phyloP scores from a whole-genome alignment of 164 flowering plant genomes.

The Nymphaea thermarum region DNA sequence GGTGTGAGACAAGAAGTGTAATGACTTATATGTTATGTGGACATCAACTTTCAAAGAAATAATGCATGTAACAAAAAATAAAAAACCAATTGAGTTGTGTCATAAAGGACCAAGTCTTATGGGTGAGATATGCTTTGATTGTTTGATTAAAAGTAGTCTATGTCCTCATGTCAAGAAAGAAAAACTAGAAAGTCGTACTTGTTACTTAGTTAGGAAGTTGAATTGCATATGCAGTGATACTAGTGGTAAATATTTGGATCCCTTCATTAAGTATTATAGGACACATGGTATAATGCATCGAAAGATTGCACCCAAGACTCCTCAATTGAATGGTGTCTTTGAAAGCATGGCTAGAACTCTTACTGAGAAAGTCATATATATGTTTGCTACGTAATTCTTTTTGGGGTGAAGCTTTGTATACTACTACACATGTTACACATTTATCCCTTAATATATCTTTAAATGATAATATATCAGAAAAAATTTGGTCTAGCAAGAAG shows the following conservation, averaged over 20 bases:
- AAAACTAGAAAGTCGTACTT: too few relatives aligned
- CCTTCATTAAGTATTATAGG: slow-evolving; percentile 1
- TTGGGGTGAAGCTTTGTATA: slow-evolving; percentile 6
- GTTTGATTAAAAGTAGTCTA: too few relatives aligned
- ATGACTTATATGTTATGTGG: neutral
- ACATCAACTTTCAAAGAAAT: too few relatives aligned
- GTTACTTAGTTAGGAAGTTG: neutral
- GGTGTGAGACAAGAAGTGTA: neutral
- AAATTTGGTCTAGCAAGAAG: neutral
- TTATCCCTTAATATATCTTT: slow-evolving; percentile 1
- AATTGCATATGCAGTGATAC: neutral
- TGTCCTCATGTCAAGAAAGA: too few relatives aligned
- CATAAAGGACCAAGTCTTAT: neutral
- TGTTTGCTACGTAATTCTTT: slow-evolving; percentile 5
- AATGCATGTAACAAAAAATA: too few relatives aligned
- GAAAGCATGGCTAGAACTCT: slow-evolving; percentile 12
- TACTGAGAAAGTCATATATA: slow-evolving; percentile 3
- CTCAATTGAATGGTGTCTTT: slow-evolving; percentile 11
- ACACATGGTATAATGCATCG: slow-evolving; percentile 7
- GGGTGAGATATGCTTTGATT: neutral
- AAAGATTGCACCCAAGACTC: slow-evolving; percentile 6
- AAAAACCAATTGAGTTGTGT: neutral
- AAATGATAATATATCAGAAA: slow-evolving; percentile 4
- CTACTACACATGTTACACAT: slow-evolving; percentile 5
- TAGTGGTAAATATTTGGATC: neutral